Base-by-base conservation (phyloP, 2,329 filamentous ascomycete genomes). In the Drechslerella coelobrocha region DNA sequence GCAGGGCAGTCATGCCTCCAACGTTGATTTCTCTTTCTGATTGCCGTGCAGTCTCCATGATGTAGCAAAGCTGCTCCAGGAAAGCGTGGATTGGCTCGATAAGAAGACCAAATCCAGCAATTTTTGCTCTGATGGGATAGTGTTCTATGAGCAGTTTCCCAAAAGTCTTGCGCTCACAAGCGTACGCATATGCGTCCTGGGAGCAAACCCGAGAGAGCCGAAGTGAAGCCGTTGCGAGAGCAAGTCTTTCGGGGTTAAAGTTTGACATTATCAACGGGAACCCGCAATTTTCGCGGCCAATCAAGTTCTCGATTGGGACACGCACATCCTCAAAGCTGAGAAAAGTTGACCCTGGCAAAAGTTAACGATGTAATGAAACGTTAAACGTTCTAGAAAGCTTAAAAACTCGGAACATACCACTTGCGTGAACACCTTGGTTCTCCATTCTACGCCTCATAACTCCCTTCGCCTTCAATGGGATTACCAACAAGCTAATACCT, bases 341-440 rank as follows among this genome's bases (percentile, higher is more conserved):
- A 72, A 83, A 85, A 0, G 83, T 84, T 2, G 83, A 81, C 1
- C 80, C 83, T 75, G 27, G 51, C 37, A 37, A 52, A 21, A 26
- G 26, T 54, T 31, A 31, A 12, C 6, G 29, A 31, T 6, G 12
- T 6, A 43, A 8, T 50, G 41, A 60, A 26, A 29, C 12, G 24
- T 51, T 34, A n/a, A 72, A 19, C 63, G 41, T 48, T 23, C 2
- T 19, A 31, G 12, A 7, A 48, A 7, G 8, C 17, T 24, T 34
- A 4, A 12, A 12, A 59, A 19, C 2, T 27, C 26, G 37, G 2
- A 2, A 76, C 74, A 68, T 80, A 76, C 86, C 86, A 41, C 86
- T 87, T 3, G 85, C 86, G 74, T 86, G 84, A n/a, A 88, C 85
- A 2, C 29, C 29, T 87, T 88, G 24, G 76, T 89, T 89, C 56